Base-by-base conservation (phyloP, 2,329 filamentous ascomycete species). In the Phaeosphaeriaceae sp. region DNA sequence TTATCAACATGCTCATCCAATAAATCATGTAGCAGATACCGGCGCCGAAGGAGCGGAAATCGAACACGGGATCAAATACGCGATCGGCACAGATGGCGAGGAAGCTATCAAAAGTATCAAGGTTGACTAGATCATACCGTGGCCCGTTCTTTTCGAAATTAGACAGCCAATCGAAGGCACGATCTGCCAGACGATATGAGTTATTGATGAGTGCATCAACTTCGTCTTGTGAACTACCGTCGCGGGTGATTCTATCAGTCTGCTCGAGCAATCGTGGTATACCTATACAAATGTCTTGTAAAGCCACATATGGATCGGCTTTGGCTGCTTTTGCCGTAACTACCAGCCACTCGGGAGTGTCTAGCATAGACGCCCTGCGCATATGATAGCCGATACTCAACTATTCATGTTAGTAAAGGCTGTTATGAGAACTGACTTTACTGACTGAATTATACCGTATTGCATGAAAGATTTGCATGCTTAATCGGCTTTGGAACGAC, bases 1-100 rank as follows among this genome's bases (percentile, higher is more conserved):
- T 42, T 41, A 73, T 68, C 6, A 72, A 50, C 66, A 72, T 70
- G 49, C 60, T 65, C 66, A 69, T 71, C 65, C 67, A 72, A 56
- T 70, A 72, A 30, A 70, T 67, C 33, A 69, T 53, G 48, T 70
- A 71, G 44, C 66, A 71, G 33, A 69, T 71, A 7, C 64, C 65
- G 1, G 64, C 61, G 41, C 62, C 60, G 23, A 70, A 71, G 42
- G 64, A 64, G 37, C 65, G 56, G 49, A 72, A 73, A 15, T 63
- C 50, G 51, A 65, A 70, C 1, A 68, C 67, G 2, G 56, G 58
- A 35, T 67, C 59, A 51, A 66, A 73, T 1, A 64, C 49, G 7
- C 36, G 52, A 42, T 71, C 66, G 4, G 58, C 20, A 39, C 61
- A 67, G 26, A 68, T 61, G 1, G 56, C 49, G n/a, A 59, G 26